Evolutionary conservation across 768 basidiomycete species (phyloP).

Genomic region (Collybiopsis luxurians): DNA sequence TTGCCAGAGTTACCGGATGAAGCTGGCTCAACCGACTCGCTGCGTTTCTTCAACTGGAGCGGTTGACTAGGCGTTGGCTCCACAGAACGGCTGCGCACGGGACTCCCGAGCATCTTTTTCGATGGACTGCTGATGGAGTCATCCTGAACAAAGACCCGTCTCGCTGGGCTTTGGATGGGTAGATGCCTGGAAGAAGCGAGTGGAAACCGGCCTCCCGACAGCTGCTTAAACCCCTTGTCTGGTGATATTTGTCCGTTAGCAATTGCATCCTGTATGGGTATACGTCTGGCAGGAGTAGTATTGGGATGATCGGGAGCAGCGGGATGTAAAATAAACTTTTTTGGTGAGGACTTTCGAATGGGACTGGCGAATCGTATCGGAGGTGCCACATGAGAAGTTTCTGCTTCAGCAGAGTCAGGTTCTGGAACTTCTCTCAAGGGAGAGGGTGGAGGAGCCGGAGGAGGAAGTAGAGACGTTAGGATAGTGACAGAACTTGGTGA

Average conservation of each 20-base stretch:
- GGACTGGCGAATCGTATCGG: constrained; percentile 25
- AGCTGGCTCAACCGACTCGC: constrained; percentile 14
- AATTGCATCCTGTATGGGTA: constrained; percentile 53
- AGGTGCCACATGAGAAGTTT: constrained; percentile 10
- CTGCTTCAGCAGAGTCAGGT: background rate
- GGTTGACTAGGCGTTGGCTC: constrained; percentile 26
- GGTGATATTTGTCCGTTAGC: constrained; percentile 48
- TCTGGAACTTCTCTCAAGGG: constrained; percentile 11
- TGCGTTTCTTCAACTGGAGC: constrained; percentile 3
- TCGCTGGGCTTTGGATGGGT: constrained; percentile 33
- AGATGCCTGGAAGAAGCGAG: constrained; percentile 17
- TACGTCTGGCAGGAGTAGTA: constrained; percentile 64
- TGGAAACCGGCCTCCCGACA: constrained; percentile 18
- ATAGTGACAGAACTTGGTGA: constrained; percentile 55
- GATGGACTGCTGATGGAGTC: constrained; percentile 27
- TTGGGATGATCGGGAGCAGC: constrained; percentile 31
- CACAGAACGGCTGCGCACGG: constrained; percentile 30
- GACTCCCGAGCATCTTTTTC: constrained; percentile 26
- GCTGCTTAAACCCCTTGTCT: constrained; percentile 39
- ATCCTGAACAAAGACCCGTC: constrained; percentile 36
- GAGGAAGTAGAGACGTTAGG: constrained; percentile 35
- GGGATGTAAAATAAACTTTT: constrained; percentile 29
- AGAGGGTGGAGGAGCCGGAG: constrained; percentile 16
- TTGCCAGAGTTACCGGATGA: background rate
- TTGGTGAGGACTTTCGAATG: constrained; percentile 26